Evolutionary conservation across 2,329 filamentous ascomycete genomes (phyloP), one percentile per base, ranked within the genome.

Genomic region (Penicillium brevicompactum): DNA sequence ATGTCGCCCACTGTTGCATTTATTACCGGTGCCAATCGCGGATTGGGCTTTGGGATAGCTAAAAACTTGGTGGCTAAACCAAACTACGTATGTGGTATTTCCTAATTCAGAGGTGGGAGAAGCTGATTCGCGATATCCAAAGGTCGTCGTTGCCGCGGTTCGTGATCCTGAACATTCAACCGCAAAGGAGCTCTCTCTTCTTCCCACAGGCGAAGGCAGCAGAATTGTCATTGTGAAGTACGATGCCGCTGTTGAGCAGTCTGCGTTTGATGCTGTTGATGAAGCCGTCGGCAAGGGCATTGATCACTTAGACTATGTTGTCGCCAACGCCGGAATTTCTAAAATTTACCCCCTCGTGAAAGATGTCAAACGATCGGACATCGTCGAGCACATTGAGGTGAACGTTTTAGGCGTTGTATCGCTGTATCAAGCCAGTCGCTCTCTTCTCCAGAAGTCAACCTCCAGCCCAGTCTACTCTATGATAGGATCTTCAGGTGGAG

Each of bases 111-210:
- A 27, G 8, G 8, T 27, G 8, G 5, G 24, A 27, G 24, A 27
- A 27, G 8, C 24, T 27, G 4, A 27, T 27, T 27, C 24, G 8
- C 5, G 24, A 5, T 27, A 37, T n/a, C n/a, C 11, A 37, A 37
- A 59, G 46, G 38, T 46, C 32, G 72, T 79, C 40, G 71, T 80
- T 13, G 75, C 73, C 18, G 74, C 72, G 6, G 67, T 76, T 27
- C 75, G 76, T 22, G 63, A 71, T n/a, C 65, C 59, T 4, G 45
- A 59, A 0, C 57, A 68, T 21, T 46, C 63, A 5, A 64, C 61
- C 32, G 63, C 67, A 2, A 24, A 64, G 1, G 58, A 65, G 3
- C 67, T 78, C 14, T 5, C 49, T 14, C 1, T 49, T 38, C 47
- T 54, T 2, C 18, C 65, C 16, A 64, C 51, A 10, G 71, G 60